Evolutionary conservation across 371 early-diverging fungal genomes (phyloP), one percentile per base, ranked within the genome.

Genomic region (Mucor plumbeus): DNA sequence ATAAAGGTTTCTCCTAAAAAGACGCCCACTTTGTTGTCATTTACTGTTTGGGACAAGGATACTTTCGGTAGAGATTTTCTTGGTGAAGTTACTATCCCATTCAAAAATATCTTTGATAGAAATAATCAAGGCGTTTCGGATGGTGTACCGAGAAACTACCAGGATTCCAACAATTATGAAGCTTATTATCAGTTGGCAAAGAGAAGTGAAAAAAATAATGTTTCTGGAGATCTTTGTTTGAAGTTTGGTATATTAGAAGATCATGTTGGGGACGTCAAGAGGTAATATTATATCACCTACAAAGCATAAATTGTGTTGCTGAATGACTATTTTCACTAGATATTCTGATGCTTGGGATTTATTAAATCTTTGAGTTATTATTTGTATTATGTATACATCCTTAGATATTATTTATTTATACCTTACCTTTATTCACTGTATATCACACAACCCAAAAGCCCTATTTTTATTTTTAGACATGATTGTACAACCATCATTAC

Each of bases 1-100:
- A 84, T 92, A 72, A 76, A 75, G 19, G 48, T 90, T 26, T 71
- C 83, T 13, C 69, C 78, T 14, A 72, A 75, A 50, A 81, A 81
- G 19, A 64, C 78, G 15, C 86, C 87, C 1, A 72, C 74, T 7
- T 61, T 76, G 8, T 69, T 87, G 36, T 72, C 75, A 17, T 70
- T 88, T 21, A 85, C 82, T 21, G 84, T 90, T 21, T 88, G 89
- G 89, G 87, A 86, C 68, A 87, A 84, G 64, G 87, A 88, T 74
- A 79, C 83, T 11, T 84, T 87, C 72, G 83, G 86, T 3, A 65
- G 79, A 21, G 84, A 85, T 64, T 92, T 88, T 59, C 72, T 92
- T 63, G 92, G 92, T 0, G 86, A 90, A 67, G 50, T 87, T 0
- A 72, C 71, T 5, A 77, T 92, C 7, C 84, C 87, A 5, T 77